phyloP scores from a whole-genome alignment of 1,284 basidiomycete genomes.

The Anthracocystis walkeri region DNA sequence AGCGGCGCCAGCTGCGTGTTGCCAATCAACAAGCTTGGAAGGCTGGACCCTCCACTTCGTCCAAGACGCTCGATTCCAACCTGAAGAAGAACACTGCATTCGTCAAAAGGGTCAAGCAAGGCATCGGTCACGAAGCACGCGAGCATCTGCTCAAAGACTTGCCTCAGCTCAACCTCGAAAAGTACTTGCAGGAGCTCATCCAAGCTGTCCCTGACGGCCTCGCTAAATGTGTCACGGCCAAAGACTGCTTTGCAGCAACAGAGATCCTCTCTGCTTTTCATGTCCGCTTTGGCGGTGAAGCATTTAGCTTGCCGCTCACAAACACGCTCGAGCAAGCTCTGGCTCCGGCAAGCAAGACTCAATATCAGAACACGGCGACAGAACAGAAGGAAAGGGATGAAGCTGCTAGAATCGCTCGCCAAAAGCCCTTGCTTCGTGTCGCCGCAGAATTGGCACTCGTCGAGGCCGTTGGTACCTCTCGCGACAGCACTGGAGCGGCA shows the following conservation, averaged over 20 bases:
- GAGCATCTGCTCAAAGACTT: conserved; percentile 77
- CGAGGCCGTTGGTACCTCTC: conserved; percentile 72
- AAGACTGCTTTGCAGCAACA: conserved; percentile 85
- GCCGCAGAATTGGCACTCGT: conserved; percentile 90
- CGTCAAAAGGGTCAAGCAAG: conserved; percentile 63
- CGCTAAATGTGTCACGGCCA: conserved; percentile 83
- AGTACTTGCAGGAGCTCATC: conserved; percentile 95
- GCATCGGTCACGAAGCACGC: conserved; percentile 70
- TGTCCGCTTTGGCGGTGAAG: conserved; percentile 79
- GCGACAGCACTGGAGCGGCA: conserved; percentile 70
- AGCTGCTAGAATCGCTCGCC: conserved; percentile 79
- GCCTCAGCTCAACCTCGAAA: conserved; percentile 87
- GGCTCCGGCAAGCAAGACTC: conserved; percentile 71
- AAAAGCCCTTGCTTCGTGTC: conserved; percentile 86
- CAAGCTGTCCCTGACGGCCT: conserved; percentile 88
- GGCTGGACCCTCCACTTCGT: conserved; percentile 30
- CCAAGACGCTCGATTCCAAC: conserved; percentile 58
- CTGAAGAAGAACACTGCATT: conserved; percentile 68
- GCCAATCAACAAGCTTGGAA: conserved; percentile 53
- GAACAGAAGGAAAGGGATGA: conserved; percentile 97
- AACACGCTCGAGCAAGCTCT: conserved; percentile 78
- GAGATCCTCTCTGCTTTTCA: conserved; percentile 91
- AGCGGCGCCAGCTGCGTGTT: conserved; percentile 46
- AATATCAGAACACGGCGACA: conserved; percentile 73
- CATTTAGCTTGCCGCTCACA: conserved; percentile 81